Evolutionary conservation across 768 basidiomycete genomes (phyloP).

Genomic region (Chlorophyllum brunneum): DNA sequence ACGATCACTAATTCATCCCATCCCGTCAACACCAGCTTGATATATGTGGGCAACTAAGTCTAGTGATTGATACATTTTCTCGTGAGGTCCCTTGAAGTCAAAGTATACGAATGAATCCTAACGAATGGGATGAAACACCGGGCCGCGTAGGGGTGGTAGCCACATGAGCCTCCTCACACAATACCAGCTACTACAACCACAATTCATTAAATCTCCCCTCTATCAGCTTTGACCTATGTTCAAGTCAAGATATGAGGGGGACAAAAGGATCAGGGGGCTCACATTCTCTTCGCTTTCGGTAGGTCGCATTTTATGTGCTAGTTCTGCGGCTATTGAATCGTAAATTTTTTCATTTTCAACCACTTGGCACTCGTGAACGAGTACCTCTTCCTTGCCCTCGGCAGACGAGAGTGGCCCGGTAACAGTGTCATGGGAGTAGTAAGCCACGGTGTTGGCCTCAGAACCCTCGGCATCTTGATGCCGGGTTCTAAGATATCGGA

Average conservation of each 20-base stretch:
- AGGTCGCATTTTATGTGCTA: slow-evolving; percentile 16
- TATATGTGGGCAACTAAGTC: no score
- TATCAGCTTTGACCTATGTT: slow-evolving; percentile 15
- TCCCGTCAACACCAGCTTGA: no score
- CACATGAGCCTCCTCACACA: no score
- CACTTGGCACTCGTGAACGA: slow-evolving; percentile 20
- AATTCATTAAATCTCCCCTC: slow-evolving; percentile 8
- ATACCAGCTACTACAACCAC: neutral
- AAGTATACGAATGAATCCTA: no score
- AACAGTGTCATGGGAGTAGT: slow-evolving; percentile 40
- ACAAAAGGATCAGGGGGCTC: slow-evolving; percentile 9
- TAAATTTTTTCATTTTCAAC: slow-evolving; percentile 15
- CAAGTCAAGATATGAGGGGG: neutral
- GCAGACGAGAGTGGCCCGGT: slow-evolving; percentile 39
- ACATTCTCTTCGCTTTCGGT: slow-evolving; percentile 32
- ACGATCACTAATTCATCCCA: slow-evolving; percentile 6
- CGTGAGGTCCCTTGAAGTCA: no score
- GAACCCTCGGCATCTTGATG: slow-evolving; percentile 33
- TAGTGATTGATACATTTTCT: no score
- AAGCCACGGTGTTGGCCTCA: slow-evolving; percentile 30
- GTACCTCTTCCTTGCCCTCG: slow-evolving; percentile 28
- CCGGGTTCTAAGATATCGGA: slow-evolving; percentile 37
- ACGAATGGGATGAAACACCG: no score
- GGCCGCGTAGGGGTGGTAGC: no score
- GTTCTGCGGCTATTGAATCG: slow-evolving; percentile 12